Percentiles rank a stretch among this genome's conserved stretches.
These are phyloP conservation scores for Takashimella tepidaria DNA, from an alignment of 1,284 basidiomycete species.

Conservation along the genomic window DNA sequence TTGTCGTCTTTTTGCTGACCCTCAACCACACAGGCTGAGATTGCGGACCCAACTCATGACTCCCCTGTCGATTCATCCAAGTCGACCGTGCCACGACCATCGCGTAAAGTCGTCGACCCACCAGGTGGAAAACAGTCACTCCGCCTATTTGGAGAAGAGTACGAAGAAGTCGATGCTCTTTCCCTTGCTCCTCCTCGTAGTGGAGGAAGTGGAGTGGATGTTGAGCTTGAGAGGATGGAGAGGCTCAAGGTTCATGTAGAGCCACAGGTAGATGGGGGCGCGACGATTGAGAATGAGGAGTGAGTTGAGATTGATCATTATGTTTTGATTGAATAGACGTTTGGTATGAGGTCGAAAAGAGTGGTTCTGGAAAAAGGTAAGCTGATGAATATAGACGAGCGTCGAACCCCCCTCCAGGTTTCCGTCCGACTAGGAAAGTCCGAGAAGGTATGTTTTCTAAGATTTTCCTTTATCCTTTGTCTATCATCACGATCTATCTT, in stretches of 20 bases:
- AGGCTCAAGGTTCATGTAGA: conserved; percentile 42
- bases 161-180: conserved; percentile 45
- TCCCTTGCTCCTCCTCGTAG: conserved; percentile 41
- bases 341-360: too few species aligned
- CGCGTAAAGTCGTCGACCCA: conserved; percentile 44
- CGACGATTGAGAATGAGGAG: conserved; percentile 33
- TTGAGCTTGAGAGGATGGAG: conserved; percentile 42
- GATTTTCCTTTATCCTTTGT: too few species aligned
- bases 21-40: conserved; percentile 45
- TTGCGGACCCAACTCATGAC: conserved; percentile 41
- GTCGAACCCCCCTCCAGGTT: conserved; percentile 38
- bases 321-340: too few species aligned
- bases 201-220: conserved; percentile 39
- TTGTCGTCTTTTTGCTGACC: conserved; percentile 1
- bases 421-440: conserved; percentile 45
- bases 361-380: neutral
- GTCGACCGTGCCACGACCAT: conserved; percentile 34
- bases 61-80: conserved; percentile 19
- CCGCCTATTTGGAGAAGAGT: conserved; percentile 39
- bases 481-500: too few species aligned
- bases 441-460: conserved; percentile 44
- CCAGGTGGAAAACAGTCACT: conserved; percentile 43
- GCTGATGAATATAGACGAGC: conserved; percentile 7
- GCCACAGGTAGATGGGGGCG: conserved; percentile 36
- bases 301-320: neutral